phyloP scores from a whole-genome alignment of 768 basidiomycete genomes.

The Amyloporia xantha region DNA sequence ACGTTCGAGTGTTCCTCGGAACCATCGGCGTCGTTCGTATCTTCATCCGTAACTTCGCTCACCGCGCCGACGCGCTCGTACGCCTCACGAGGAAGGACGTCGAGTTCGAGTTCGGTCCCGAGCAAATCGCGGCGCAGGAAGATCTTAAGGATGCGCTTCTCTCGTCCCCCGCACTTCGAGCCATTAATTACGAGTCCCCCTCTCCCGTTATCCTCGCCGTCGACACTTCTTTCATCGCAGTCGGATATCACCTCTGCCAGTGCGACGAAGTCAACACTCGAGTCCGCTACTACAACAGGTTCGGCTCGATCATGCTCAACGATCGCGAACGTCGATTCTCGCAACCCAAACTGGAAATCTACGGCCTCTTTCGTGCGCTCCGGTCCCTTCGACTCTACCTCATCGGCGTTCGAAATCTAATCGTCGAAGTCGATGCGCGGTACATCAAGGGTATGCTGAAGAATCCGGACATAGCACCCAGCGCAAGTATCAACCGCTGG shows the following conservation, averaged over 20 bases:
- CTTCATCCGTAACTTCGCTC: constrained; percentile 19
- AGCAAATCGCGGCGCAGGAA: constrained; percentile 11
- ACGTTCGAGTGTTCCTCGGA: constrained; percentile 22
- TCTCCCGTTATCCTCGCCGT: constrained; percentile 16
- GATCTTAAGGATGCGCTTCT: constrained; percentile 14
- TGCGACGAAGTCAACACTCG: constrained; percentile 8
- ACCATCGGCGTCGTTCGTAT: constrained; percentile 16
- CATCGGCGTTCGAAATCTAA: constrained; percentile 19
- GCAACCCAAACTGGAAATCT: constrained; percentile 25
- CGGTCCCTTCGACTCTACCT: not conserved
- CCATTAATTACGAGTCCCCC: constrained; percentile 19
- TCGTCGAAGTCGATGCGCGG: constrained; percentile 32
- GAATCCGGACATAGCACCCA: constrained; percentile 33
- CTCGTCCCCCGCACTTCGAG: constrained; percentile 10
- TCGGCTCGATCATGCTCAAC: constrained; percentile 34
- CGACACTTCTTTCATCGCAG: constrained; percentile 20
- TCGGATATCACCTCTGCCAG: constrained; percentile 24
- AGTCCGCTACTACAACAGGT: constrained; percentile 22
- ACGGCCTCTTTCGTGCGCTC: constrained; percentile 16
- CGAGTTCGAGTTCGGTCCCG: constrained; percentile 12
- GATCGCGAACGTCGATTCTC: constrained; percentile 14
- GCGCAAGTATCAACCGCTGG: constrained; percentile 36
- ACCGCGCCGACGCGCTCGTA: constrained; percentile 13
- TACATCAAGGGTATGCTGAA: constrained; percentile 36
- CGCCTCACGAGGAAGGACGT: constrained; percentile 17